phyloP scores from a whole-genome alignment of 305 asterid species.

The Fraxinus nigra region DNA sequence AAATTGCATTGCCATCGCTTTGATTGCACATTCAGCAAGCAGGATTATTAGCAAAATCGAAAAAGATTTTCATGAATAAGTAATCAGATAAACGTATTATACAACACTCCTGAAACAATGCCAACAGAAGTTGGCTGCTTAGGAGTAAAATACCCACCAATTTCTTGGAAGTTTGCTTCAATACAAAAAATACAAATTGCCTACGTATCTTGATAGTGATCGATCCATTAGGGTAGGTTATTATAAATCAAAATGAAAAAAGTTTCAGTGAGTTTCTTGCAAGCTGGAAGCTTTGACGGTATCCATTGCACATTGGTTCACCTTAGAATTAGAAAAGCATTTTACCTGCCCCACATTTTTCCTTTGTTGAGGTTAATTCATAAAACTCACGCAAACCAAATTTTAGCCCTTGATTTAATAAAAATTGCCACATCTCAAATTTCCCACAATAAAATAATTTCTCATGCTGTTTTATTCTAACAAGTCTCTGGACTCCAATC shows the following conservation, averaged over 20 bases:
- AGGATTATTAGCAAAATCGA: background rate
- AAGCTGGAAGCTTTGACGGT: background rate
- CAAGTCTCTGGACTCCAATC: background rate
- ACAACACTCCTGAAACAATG: background rate
- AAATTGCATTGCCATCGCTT: background rate
- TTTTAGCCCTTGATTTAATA: background rate
- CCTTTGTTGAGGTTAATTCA: background rate
- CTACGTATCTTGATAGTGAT: background rate
- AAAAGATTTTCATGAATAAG: background rate
- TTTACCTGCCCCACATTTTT: background rate
- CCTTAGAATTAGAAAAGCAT: background rate
- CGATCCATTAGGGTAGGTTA: background rate
- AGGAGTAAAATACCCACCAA: background rate
- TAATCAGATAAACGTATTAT: background rate
- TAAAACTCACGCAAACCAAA: background rate
- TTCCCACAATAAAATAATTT: background rate
- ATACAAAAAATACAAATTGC: background rate
- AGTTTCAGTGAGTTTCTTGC: background rate
- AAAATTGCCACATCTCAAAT: background rate
- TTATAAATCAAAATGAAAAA: background rate
- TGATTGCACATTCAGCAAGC: background rate
- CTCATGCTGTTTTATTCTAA: background rate
- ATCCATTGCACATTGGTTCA: background rate
- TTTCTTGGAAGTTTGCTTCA: background rate
- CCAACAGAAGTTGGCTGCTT: background rate